Evolutionary conservation across 1,284 basidiomycete species (phyloP), one percentile per base, ranked within the genome.

Genomic region (Kwoniella shivajii): DNA sequence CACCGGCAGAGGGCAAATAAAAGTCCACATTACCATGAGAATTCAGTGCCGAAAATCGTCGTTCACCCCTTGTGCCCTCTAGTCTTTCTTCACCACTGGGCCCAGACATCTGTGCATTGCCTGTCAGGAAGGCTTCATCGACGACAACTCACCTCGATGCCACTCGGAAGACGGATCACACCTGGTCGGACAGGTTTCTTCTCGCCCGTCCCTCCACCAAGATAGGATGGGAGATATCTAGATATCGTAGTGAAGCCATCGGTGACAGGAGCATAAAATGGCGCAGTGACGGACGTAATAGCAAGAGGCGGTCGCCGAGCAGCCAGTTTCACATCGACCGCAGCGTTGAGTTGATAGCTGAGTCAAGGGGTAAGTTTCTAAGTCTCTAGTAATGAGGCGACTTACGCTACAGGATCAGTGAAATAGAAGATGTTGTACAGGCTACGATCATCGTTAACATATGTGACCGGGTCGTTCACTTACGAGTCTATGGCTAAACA

Each of bases 341-440:
- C 66, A 0, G 77, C 72, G 54, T 79, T 78, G n/a, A 77, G 68
- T 13, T 69, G 66, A 55, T 78, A 73, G 5, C 63, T 65, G 36
- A 76, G 77, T 26, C 81, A 78, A 2, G 75, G 68, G 2, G 79
- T 79, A 11, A 71, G 74, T 16, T 78, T 67, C 18, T 67, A 62
- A 48, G 70, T 71, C 0, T 76, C 76, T 11, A 72, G 68, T 34
- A 69, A 70, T n/a, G 56, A 64, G 49, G 72, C 72, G 5, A 69
- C 64, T 57, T 75, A 73, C 18, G 80, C 81, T 38, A 83, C 78
- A 0, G 82, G 82, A 64, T 84, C 82, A 29, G 81, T 80, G 27
- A 74, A 75, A 63, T 82, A 79, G 65, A 82, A 82, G 43, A 83
- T 77, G 66, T 84, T 84, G 71, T 82, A 77, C 1, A 77, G 59